Conservation (phyloP, 306 rosid genomes). For the Pachyrhizus erosus region DNA sequence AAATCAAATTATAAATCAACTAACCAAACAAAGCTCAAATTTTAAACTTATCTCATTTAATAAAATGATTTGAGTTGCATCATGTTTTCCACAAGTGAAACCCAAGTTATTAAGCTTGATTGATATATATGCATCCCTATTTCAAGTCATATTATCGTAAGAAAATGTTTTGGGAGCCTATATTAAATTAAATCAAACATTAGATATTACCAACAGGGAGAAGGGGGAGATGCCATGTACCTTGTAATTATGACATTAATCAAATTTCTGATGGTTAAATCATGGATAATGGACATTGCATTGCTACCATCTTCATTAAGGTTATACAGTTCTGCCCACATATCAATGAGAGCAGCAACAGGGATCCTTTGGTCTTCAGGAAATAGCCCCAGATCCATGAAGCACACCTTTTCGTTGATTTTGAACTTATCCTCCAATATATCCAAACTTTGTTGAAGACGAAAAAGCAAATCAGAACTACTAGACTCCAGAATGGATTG, state of each 20-base stretch:
- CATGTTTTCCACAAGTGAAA: neutral
- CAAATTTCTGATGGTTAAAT: constrained; percentile 52
- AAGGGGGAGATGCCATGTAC: constrained; percentile 40
- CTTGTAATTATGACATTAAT: constrained; percentile 60
- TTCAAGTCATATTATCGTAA: neutral
- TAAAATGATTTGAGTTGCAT: neutral
- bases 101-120: neutral
- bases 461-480: constrained; percentile 41
- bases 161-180: neutral
- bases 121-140: neutral
- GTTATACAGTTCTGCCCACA: constrained; percentile 63
- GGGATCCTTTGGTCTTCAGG: constrained; percentile 74
- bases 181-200: neutral
- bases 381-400: constrained; percentile 76
- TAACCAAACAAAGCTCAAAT: neutral
- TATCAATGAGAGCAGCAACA: constrained; percentile 64
- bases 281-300: constrained; percentile 52
- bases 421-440: constrained; percentile 47
- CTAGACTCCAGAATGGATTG: constrained; percentile 51
- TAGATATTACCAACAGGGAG: neutral
- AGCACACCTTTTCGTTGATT: constrained; percentile 57
- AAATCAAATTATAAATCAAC: neutral
- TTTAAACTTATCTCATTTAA: neutral
- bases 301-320: constrained; percentile 46
- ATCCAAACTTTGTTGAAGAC: constrained; percentile 65